Evolutionary conservation across 805 yeast genomes (phyloP).

Genomic region (Kluyveromyces wickerhamii): DNA sequence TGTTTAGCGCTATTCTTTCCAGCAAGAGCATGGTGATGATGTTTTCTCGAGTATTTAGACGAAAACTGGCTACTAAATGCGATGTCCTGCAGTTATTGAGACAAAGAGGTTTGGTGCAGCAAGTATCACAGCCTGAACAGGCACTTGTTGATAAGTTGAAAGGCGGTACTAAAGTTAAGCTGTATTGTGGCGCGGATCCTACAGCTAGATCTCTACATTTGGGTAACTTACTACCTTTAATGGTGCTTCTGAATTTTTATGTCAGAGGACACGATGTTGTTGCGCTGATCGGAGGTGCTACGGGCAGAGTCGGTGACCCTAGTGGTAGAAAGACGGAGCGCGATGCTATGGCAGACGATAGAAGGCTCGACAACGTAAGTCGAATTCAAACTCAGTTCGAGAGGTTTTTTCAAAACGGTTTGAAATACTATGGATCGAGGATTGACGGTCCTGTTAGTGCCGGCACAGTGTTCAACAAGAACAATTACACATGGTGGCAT

Average conservation of each 20-base stretch:
- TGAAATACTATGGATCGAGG: slow-evolving; percentile 45
- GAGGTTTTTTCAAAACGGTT: slow-evolving; percentile 53
- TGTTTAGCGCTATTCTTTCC: too few relatives aligned
- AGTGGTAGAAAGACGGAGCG: slow-evolving; percentile 84
- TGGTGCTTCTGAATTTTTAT: slow-evolving; percentile 76
- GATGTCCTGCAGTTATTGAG: slow-evolving; percentile 14
- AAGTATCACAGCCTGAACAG: slow-evolving; percentile 25
- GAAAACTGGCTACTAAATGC: slow-evolving; percentile 3
- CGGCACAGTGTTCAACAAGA: slow-evolving; percentile 40
- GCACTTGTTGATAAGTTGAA: slow-evolving; percentile 10
- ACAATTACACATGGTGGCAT: slow-evolving; percentile 85
- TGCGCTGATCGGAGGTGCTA: slow-evolving; percentile 88
- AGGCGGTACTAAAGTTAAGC: slow-evolving; percentile 35
- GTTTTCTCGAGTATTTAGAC: background rate
- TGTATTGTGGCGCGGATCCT: slow-evolving; percentile 96
- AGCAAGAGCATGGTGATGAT: too few relatives aligned
- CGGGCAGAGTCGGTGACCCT: slow-evolving; percentile 95
- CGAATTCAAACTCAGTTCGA: slow-evolving; percentile 56
- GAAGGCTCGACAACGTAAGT: slow-evolving; percentile 47
- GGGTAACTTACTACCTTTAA: slow-evolving; percentile 83
- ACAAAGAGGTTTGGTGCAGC: slow-evolving; percentile 24
- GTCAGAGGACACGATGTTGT: slow-evolving; percentile 79
- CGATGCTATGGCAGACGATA: slow-evolving; percentile 42
- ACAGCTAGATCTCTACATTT: slow-evolving; percentile 83
- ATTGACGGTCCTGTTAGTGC: slow-evolving; percentile 21